Percentiles rank a stretch among this genome's conserved stretches.
Conservation (phyloP, 768 basidiomycete genomes). For the Russula dissimulans region DNA sequence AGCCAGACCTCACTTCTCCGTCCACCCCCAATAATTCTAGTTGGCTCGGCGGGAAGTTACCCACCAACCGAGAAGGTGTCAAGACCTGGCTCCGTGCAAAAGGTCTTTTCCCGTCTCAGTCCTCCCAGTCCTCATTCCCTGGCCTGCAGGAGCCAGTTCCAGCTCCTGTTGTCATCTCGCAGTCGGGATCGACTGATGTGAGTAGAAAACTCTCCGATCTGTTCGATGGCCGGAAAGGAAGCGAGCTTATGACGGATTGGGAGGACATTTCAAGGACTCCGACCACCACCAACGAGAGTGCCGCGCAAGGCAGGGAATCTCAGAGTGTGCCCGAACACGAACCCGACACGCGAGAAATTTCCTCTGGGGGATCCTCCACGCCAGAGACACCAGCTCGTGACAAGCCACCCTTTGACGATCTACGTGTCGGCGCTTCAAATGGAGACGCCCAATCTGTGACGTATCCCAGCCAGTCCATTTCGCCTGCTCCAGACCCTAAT, state of each 20-base stretch:
- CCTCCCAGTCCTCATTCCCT: conserved; percentile 21
- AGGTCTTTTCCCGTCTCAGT: conserved; percentile 42
- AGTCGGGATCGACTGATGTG: conserved; percentile 30
- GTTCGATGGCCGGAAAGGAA: conserved; percentile 46
- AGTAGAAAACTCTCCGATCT: conserved; percentile 63
- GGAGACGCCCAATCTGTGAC: conserved; percentile 24
- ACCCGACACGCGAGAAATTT: conserved; percentile 9
- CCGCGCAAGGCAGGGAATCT: conserved; percentile 23
- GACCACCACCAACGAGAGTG: conserved; percentile 36
- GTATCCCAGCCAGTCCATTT: conserved; percentile 26
- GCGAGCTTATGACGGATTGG: conserved; percentile 51
- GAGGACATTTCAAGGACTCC: conserved; percentile 51
- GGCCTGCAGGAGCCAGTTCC: conserved; percentile 21
- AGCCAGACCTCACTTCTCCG: conserved; percentile 37
- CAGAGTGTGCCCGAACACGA: conserved; percentile 23
- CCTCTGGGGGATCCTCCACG: conserved; percentile 6
- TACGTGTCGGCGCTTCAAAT: conserved; percentile 10
- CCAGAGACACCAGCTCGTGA: conserved; percentile 12
- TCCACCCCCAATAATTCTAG: conserved; percentile 28
- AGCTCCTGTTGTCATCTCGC: conserved; percentile 26
- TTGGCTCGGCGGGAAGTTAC: conserved; percentile 41
- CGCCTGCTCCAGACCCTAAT: conserved; percentile 41
- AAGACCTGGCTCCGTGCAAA: conserved; percentile 69
- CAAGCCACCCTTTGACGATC: neutral
- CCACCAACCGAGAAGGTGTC: conserved; percentile 68